Evolutionary conservation across 371 early-diverging fungal genomes (phyloP), one percentile per base, ranked within the genome.

Genomic region (Zancudomyces culisetae): DNA sequence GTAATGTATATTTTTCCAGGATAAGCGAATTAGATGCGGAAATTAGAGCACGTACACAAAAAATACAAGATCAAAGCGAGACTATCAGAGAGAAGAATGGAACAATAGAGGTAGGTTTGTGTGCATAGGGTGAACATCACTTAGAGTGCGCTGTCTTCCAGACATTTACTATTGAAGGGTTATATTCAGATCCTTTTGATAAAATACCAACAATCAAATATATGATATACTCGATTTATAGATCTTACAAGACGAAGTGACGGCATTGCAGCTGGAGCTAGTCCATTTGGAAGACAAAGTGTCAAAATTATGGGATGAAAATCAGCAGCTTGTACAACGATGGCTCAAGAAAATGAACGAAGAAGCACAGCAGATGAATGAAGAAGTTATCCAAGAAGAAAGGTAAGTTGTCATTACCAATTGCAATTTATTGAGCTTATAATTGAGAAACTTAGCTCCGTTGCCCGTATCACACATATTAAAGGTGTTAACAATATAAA

Each of bases 281-380:
- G 72, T 73, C 1, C 87, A 88, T 55, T 73, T 77, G 13, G 94
- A 92, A 52, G 84, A 85, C 55, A 71, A 79, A 43, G 75, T 81
- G 54, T 72, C 74, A 28, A 73, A 72, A 40, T 64, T 96, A 35
- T 77, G 80, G 56, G 56, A 61, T 3, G 97, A 97, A 57, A 92
- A 97, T 59, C 73, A 66, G 2, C 78, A 85, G 45, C 64, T 97
- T 24, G 66, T 97, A 29, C 79, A 87, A 54, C 74, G 94, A 27
- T 91, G 90, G 90, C 78, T 97, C 27, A 70, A 77, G 52, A 83
- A 86, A 58, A 93, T 86, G 83, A 85, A 87, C 52, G 84, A 87
- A 56, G 89, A 91, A 60, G 93, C 87, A 0, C 81, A 85, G 26
- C 80, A 81, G 56, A 86, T 97, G 81, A 94, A 97, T 61, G 85